Evolutionary conservation across 768 basidiomycete genomes (phyloP).

Genomic region (Tricholoma hemisulphureum): DNA sequence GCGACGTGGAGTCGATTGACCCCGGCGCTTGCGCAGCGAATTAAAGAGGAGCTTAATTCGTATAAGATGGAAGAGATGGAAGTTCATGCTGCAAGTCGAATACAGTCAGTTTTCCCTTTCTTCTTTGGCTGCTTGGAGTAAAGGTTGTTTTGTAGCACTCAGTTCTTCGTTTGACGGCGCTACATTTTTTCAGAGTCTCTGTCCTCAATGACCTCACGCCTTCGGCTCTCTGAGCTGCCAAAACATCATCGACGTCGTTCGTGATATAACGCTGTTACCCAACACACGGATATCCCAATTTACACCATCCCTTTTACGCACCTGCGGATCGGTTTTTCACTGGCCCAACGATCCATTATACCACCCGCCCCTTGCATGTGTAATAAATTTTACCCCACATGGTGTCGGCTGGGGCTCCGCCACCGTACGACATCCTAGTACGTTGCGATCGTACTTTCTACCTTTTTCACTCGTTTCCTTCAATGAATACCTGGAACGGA

Average conservation of each 20-base stretch:
- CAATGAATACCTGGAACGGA: conserved; percentile 31
- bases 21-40: conserved; percentile 90
- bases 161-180: conserved; percentile 87
- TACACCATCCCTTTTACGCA: conserved; percentile 7
- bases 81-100: conserved; percentile 89
- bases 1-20: conserved; percentile 97
- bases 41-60: conserved; percentile 97
- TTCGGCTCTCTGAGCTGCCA: conserved; percentile 17
- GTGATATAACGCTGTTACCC: conserved; percentile 26
- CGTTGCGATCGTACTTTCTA: conserved; percentile 21
- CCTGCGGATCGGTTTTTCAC: conserved; percentile 13
- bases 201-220: conserved; percentile 15
- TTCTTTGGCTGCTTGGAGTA: conserved; percentile 1
- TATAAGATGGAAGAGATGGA: conserved; percentile 99
- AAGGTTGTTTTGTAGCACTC: conserved; percentile 52
- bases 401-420: conserved; percentile 18
- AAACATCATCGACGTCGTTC: conserved; percentile 23
- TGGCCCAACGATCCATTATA: conserved; percentile 19
- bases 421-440: conserved; percentile 15
- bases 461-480: conserved; percentile 24
- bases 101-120: conserved; percentile 61
- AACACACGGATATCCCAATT: conserved; percentile 11
- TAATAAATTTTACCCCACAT: conserved; percentile 16
- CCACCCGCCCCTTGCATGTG: conserved; percentile 22
- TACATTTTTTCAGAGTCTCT: no score